Evolutionary conservation across 192 early-diverging fungal genomes (phyloP).

Genomic region (Backusella morwellensis): DNA sequence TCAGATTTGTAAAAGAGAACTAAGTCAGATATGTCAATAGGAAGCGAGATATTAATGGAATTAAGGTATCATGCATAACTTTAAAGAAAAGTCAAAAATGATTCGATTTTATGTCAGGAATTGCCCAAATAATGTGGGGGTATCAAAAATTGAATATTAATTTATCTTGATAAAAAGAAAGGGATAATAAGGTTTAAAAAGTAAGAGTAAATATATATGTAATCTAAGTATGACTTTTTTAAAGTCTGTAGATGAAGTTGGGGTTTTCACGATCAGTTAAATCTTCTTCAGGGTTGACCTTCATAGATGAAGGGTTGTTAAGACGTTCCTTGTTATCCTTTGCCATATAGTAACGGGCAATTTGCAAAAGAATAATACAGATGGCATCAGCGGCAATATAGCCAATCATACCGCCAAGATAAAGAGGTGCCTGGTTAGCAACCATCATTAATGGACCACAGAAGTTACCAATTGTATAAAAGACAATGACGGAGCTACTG

Average conservation of each 20-base stretch:
- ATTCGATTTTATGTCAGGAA: not conserved
- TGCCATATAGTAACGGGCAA: conserved; percentile 14
- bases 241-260: conserved; percentile 24
- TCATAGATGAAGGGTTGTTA: not conserved
- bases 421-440: conserved; percentile 19
- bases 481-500: conserved; percentile 2
- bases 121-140: not conserved
- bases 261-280: conserved; percentile 22
- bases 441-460: conserved; percentile 26
- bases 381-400: conserved; percentile 19
- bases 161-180: not conserved
- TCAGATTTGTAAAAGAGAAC: not conserved
- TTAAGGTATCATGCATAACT: not conserved
- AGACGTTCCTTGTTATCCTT: conserved; percentile 8
- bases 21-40: not conserved
- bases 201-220: not conserved
- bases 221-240: not conserved
- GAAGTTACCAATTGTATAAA: conserved; percentile 31
- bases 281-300: conserved; percentile 15
- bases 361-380: conserved; percentile 3
- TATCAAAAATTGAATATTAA: conserved; percentile 5
- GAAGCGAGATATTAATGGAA: not conserved
- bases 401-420: conserved; percentile 25
- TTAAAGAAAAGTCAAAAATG: not conserved
- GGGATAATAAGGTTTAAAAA: not conserved